Base-by-base conservation (phyloP, 140 eudicot species). In the Cichorium intybus region DNA sequence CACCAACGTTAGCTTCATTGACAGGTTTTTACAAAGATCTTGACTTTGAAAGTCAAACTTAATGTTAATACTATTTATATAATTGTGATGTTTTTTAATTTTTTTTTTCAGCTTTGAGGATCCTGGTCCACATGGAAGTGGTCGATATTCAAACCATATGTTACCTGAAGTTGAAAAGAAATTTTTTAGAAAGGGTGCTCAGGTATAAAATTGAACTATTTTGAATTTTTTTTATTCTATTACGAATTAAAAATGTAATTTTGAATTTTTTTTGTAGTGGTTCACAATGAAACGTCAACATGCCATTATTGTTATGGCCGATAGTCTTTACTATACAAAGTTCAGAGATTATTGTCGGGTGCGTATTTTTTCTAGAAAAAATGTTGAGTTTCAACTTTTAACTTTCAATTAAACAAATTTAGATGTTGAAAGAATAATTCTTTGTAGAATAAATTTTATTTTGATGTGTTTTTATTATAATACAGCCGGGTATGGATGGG, bases 41-140 rank as follows among this genome's bases (percentile, higher is more conserved):
- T 66, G 54, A 27, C 39, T 64, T 64, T 48, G 1, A 7, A 14
- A 15, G 49, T 43, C 49, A 43, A 43, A 62, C 21, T 35, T 54
- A 12, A 29, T 14, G 15, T 45, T 27, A 35, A 10, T 6, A 27
- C 31, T 27, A 4, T 27, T 27, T 23, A 4, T 64, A 7, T 52
- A 16, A 16, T 21, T 68, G 4, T 43, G 18, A 11, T 52, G 29
- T 31, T 53, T 41, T 59, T 22, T 24, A 59, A 12, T 20, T 6
- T 24, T 47, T 71, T 49, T 64, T 64, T 61, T 62, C 79, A 90
- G 97, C 69, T 90, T 90, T 60, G 87, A 72, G 83, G 99, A 93
- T 83, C 99, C 99, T 67, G 99, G 99, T 43, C 99, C 99, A 21
- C 95, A 85, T 76, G 99, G 99, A 75, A 93, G 80, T 54, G 95